Evolutionary conservation across 768 basidiomycete species (phyloP), one percentile per base, ranked within the genome.

Genomic region (Clitopilus hobsonii): DNA sequence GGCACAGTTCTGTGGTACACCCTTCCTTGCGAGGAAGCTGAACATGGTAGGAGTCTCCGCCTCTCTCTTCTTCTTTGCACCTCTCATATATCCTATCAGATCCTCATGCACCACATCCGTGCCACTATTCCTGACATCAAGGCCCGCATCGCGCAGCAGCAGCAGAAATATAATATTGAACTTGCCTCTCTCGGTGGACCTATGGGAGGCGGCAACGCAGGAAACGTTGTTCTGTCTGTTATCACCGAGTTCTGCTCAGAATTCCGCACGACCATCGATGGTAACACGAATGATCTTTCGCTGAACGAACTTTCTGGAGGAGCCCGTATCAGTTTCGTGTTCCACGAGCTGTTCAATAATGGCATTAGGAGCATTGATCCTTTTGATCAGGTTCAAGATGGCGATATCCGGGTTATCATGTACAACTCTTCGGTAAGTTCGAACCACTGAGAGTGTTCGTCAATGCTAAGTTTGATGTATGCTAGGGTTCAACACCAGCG

Each of bases 91-190:
- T 22, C 47, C 24, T 20, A 45, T 16, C 56, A 96, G 94, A 96
- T 99, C 66, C 85, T 99, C 52, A 98, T 98, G 95, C 94, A 97
- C 72, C 97, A 99, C 72, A 98, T 99, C 69, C 91, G 92, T 54
- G 84, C 91, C 52, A 97, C 94, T 20, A 81, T 99, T n/a, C 97
- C 97, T 27, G 97, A 99, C 68, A 98, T 98, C 80, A 99, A 99
- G 76, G 82, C 85, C 14, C 86, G 95, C 63, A 98, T 99, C 67
- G 80, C 86, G n/a, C 81, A 88, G 57, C 94, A 98, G 64, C 80
- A 95, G 48, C 82, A 86, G 71, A 96, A 95, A 66, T 98, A 81
- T 78, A 91, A 82, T 55, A 76, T 85, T 1, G 97, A 99, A 69
- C 79, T 99, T 41, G 72, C 75, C 38, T 74, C 84, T 8, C 86